A percentile compares a stretch with the other conserved stretches of the same genome.
These are phyloP conservation scores for Leptomonas seymouri DNA, from an alignment of 208 protist species.

Conservation along the genomic window DNA sequence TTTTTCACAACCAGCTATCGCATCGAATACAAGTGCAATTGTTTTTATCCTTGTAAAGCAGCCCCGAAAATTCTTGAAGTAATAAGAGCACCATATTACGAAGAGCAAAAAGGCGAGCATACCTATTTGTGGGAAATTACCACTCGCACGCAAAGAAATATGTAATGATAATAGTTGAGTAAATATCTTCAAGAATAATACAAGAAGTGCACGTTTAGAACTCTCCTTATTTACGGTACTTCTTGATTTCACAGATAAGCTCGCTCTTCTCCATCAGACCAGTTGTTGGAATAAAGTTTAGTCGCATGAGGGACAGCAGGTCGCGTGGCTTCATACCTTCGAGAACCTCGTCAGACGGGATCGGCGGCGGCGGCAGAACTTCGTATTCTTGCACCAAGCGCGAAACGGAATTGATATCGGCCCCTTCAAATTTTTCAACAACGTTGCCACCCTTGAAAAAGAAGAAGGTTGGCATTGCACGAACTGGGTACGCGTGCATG, in stretches of 20 bases:
- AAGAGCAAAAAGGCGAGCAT: too few species aligned
- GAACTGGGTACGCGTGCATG: constrained; percentile 49
- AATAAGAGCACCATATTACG: too few species aligned
- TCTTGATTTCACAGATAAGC: constrained; percentile 55
- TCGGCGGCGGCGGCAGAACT: constrained; percentile 45
- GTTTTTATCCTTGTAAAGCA: too few species aligned
- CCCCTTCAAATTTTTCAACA: constrained; percentile 64
- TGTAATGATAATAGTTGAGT: not conserved
- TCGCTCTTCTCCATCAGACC: constrained; percentile 66
- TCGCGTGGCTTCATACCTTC: constrained; percentile 51
- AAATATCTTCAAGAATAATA: not conserved
- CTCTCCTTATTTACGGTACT: constrained; percentile 35
- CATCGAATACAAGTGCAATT: too few species aligned
- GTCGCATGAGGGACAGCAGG: constrained; percentile 54
- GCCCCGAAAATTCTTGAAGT: too few species aligned
- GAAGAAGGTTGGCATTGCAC: constrained; percentile 71
- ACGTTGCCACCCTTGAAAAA: constrained; percentile 64
- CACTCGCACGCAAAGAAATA: too few species aligned
- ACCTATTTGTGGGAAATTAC: too few species aligned
- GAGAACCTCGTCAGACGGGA: constrained; percentile 61
- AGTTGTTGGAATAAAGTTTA: constrained; percentile 43
- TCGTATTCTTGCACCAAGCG: constrained; percentile 49
- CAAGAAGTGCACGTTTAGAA: not conserved
- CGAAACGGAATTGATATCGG: constrained; percentile 51
- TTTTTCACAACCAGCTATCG: too few species aligned